Conservation (phyloP, 257 asterid species). For the Solanum pinnatisectum region DNA sequence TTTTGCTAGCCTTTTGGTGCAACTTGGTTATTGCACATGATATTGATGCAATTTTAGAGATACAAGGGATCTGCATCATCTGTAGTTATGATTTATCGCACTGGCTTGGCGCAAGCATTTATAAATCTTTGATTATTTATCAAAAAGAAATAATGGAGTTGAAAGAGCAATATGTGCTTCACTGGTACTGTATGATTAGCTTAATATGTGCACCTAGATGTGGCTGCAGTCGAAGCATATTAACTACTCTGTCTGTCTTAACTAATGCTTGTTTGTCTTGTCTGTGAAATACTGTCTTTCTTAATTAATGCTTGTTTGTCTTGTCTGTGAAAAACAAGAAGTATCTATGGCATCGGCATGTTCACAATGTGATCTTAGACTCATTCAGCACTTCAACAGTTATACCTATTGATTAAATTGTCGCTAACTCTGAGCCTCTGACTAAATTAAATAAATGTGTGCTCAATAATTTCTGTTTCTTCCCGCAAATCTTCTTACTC, state of each 20-base stretch:
- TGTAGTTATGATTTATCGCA: not conserved
- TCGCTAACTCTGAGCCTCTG: not conserved
- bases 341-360: not conserved
- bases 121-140: not conserved
- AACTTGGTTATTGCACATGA: not conserved
- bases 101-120: not conserved
- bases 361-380: not conserved
- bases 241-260: not conserved
- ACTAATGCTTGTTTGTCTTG: not conserved
- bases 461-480: not conserved
- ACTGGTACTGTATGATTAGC: not conserved
- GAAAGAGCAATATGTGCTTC: not conserved
- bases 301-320: not conserved
- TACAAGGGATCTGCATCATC: not conserved
- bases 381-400: not conserved
- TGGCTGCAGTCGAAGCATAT: not conserved
- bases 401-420: not conserved
- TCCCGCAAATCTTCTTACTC: not conserved
- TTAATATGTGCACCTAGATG: not conserved
- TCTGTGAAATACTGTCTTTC: too few species aligned
- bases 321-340: not conserved
- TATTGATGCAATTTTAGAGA: not conserved
- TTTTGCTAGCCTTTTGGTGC: not conserved
- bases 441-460: not conserved
- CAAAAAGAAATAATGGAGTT: not conserved